These are phyloP conservation scores for Priceomyces haplophilus DNA, from an alignment of 805 yeast genomes.

Conservation along the genomic window DNA sequence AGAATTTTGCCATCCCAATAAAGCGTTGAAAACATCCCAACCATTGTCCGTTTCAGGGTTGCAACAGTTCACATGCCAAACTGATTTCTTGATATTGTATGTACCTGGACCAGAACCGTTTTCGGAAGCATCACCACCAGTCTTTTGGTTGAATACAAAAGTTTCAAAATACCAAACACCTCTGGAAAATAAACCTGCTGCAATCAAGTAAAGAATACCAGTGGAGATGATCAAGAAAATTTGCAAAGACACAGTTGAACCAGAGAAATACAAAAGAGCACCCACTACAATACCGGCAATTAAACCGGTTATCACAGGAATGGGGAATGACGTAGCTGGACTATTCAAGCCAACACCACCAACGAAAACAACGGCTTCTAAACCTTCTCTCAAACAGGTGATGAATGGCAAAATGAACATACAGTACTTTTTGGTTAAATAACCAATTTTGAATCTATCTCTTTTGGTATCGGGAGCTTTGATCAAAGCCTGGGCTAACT, in stretches of 20 bases:
- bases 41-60: slow-evolving; percentile 89
- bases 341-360: slow-evolving; percentile 42
- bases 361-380: slow-evolving; percentile 48
- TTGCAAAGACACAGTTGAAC: slow-evolving; percentile 79
- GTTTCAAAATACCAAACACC: slow-evolving; percentile 88
- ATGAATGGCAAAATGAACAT: slow-evolving; percentile 88
- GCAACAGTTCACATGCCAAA: slow-evolving; percentile 98
- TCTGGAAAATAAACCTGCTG: slow-evolving; percentile 91
- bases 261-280: slow-evolving; percentile 70
- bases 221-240: slow-evolving; percentile 85
- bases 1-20: slow-evolving; percentile 96
- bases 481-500: slow-evolving; percentile 81
- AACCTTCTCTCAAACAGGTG: slow-evolving; percentile 93
- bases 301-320: slow-evolving; percentile 88
- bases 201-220: slow-evolving; percentile 79
- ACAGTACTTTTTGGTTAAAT: slow-evolving; percentile 61
- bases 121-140: slow-evolving; percentile 97
- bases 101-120: slow-evolving; percentile 94
- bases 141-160: slow-evolving; percentile 55
- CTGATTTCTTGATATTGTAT: slow-evolving; percentile 72
- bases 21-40: slow-evolving; percentile 95
- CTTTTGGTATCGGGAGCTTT: slow-evolving; percentile 49
- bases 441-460: slow-evolving; percentile 43
- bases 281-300: slow-evolving; percentile 78
- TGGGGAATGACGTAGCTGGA: slow-evolving; percentile 67